Conservation (phyloP, 108 stramenopile species). For the Stephanodiscus minutulus region DNA sequence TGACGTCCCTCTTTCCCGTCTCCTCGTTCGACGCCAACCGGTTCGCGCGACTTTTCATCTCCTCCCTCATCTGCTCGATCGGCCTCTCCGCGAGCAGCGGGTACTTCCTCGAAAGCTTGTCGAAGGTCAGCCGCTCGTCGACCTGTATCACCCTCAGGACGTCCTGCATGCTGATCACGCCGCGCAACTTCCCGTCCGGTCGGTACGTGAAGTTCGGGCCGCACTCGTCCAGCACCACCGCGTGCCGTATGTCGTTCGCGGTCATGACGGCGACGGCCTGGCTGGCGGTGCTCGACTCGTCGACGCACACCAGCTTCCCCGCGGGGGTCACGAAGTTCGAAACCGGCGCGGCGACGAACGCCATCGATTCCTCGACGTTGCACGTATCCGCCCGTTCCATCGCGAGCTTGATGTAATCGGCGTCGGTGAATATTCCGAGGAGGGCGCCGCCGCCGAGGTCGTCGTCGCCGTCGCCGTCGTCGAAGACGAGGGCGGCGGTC, state of each 20-base stretch:
- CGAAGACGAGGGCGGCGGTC: conserved; percentile 77
- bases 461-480: conserved; percentile 46
- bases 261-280: conserved; percentile 83
- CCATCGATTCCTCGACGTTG: conserved; percentile 66
- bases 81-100: conserved; percentile 65
- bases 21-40: conserved; percentile 56
- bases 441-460: conserved; percentile 55
- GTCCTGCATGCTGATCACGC: conserved; percentile 84
- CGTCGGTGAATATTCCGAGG: conserved; percentile 89
- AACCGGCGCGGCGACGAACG: conserved; percentile 70
- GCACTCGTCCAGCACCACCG: conserved; percentile 61
- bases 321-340: conserved; percentile 75
- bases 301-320: conserved; percentile 56
- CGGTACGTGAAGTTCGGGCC: conserved; percentile 30
- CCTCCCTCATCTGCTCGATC: conserved; percentile 76
- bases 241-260: conserved; percentile 68
- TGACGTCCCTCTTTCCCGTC: conserved; percentile 78
- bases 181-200: conserved; percentile 42
- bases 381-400: conserved; percentile 60
- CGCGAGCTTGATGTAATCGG: conserved; percentile 88
- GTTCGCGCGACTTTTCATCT: conserved; percentile 80
- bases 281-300: conserved; percentile 64
- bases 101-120: conserved; percentile 69
- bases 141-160: conserved; percentile 77
- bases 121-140: conserved; percentile 76